Base-by-base conservation (phyloP, 2,329 filamentous ascomycete species). In the Rugonectria rugulosa region DNA sequence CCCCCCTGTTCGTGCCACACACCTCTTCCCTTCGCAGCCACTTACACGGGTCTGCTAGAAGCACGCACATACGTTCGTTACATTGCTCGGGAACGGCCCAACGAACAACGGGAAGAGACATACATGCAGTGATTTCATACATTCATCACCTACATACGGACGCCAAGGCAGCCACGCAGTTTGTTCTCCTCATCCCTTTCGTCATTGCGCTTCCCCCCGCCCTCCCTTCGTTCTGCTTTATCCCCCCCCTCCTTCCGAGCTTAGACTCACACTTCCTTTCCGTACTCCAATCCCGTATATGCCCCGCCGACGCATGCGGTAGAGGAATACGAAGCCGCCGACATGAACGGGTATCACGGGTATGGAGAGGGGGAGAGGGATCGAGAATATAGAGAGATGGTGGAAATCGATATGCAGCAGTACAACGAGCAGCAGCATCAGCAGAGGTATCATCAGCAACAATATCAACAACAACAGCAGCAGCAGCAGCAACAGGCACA, bases 351-450 rank as follows among this genome's bases (percentile, higher is more conserved):
- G 41, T 64, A 67, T 55, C 57, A 47, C 43, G 65, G 63, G 44
- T 54, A 60, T 59, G 58, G 51, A 31, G 62, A 61, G 40, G 59
- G 43, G 48, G 56, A 63, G 17, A 53, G 53, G 37, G 62, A 65
- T 1, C 61, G 61, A 20, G 70, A 72, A 58, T 67, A 70, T 51
- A 65, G 69, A 38, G 72, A 73, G 54, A 72, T 72, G 70, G 62
- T 72, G 51, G 72, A 74, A 41, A 72, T 74, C 38, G 72, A 74
- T 37, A 62, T 64, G 11, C 69, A 71, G 17, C 65, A 64, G 36
- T 61, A 68, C 32, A 61, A 67, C 12, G 60, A 70, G 15, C 62
- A 68, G 12, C 62, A 68, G 34, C 67, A 68, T 31, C 63, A 67
- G 37, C 63, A 66, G 14, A 56, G 54, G 19, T 61, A 66, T 7